These are phyloP conservation scores for Dentipellis sp. DNA, from an alignment of 768 basidiomycete species.

Conservation along the genomic window DNA sequence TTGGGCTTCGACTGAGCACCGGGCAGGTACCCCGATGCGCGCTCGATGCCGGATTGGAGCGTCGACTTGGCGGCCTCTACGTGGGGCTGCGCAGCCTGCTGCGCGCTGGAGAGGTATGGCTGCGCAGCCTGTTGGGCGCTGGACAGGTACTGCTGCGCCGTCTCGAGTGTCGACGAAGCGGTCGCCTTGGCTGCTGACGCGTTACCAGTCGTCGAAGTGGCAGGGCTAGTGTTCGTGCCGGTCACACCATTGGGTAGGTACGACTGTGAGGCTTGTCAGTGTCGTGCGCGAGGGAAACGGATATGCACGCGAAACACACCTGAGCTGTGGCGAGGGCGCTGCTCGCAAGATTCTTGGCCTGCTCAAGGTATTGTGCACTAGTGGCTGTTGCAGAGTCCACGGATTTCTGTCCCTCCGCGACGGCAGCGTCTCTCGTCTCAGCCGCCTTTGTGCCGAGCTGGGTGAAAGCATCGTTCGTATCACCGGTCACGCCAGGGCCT, in stretches of 20 bases:
- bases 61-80: conserved; percentile 30
- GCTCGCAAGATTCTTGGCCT: conserved; percentile 40
- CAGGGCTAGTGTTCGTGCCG: conserved; percentile 18
- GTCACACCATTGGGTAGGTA: conserved; percentile 10
- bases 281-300: too few species aligned
- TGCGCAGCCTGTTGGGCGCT: background rate
- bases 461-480: conserved; percentile 15
- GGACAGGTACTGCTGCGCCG: conserved; percentile 18
- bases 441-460: conserved; percentile 20
- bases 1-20: background rate
- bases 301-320: conserved; percentile 20
- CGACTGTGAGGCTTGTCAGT: conserved; percentile 1
- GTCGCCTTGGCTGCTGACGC: conserved; percentile 22
- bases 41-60: conserved; percentile 28
- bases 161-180: conserved; percentile 21
- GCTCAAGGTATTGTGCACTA: conserved; percentile 41
- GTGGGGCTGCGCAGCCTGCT: conserved; percentile 25
- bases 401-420: conserved; percentile 44
- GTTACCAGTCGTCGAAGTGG: conserved; percentile 23
- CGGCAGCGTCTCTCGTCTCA: conserved; percentile 40
- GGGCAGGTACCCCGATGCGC: conserved; percentile 11
- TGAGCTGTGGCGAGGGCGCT: conserved; percentile 36
- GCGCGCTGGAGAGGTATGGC: conserved; percentile 21
- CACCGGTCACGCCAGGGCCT: conserved; percentile 6
- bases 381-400: conserved; percentile 37